Percentiles rank a stretch among this genome's conserved stretches.
Conservation (phyloP, 2,329 filamentous ascomycete species). For the Xylaria polymorpha region DNA sequence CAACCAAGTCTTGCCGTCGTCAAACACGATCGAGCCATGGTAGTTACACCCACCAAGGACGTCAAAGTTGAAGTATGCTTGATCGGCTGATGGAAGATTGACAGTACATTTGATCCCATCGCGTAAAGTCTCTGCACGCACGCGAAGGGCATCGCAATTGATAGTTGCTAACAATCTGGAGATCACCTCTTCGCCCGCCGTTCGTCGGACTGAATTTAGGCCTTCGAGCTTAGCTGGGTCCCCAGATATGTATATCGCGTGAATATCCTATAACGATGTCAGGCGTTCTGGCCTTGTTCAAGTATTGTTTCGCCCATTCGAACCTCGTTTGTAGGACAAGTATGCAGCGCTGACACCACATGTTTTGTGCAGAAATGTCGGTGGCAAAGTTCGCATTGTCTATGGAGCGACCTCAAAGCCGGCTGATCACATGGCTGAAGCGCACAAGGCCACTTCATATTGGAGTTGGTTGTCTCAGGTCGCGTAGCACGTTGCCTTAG, state of each 20-base stretch:
- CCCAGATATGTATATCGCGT: slow-evolving; percentile 28
- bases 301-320: slow-evolving; percentile 24
- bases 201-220: slow-evolving; percentile 28
- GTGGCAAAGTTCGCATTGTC: slow-evolving; percentile 29
- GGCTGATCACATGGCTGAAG: slow-evolving; percentile 30
- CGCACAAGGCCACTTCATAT: too few species aligned
- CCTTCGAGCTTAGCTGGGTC: slow-evolving; percentile 28
- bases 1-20: slow-evolving; percentile 37
- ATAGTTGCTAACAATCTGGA: slow-evolving; percentile 33
- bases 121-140: slow-evolving; percentile 28
- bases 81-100: slow-evolving; percentile 34
- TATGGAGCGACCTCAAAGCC: slow-evolving; percentile 22
- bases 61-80: slow-evolving; percentile 34
- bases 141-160: slow-evolving; percentile 32
- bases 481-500: too few species aligned
- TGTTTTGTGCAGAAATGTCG: slow-evolving; percentile 34
- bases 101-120: slow-evolving; percentile 31
- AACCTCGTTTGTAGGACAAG: slow-evolving; percentile 35
- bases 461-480: too few species aligned
- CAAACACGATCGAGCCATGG: slow-evolving; percentile 35
- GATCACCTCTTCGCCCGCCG: slow-evolving; percentile 30
- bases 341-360: slow-evolving; percentile 27
- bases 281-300: slow-evolving; percentile 26
- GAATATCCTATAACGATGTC: slow-evolving; percentile 32
- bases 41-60: slow-evolving; percentile 31